phyloP scores from a whole-genome alignment of 495 filamentous ascomycete species.

The Neurospora hispaniola region DNA sequence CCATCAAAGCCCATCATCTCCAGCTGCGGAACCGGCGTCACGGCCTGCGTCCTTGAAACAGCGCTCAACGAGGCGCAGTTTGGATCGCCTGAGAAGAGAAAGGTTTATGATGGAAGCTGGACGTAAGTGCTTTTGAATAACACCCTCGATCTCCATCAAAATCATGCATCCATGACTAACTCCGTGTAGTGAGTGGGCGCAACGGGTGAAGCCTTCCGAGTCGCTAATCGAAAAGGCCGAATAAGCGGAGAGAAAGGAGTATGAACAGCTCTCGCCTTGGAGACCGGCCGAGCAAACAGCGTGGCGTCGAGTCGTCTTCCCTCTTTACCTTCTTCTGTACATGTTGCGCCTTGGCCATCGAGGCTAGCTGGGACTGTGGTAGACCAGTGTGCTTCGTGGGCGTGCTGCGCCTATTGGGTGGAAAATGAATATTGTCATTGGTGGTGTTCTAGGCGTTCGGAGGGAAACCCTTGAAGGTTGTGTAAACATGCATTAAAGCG shows the following conservation, averaged over 20 bases:
- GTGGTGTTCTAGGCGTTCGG: background rate
- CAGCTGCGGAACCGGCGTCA: slow-evolving; percentile 89
- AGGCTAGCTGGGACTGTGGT: background rate
- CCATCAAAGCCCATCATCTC: slow-evolving; percentile 76
- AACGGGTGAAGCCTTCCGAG: slow-evolving; percentile 39
- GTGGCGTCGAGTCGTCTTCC: background rate
- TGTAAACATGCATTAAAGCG: background rate
- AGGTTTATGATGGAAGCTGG: slow-evolving; percentile 94
- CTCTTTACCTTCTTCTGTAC: background rate
- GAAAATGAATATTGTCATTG: background rate
- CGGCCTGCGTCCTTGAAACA: slow-evolving; percentile 83
- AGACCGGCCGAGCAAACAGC: background rate
- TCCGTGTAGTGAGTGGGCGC: slow-evolving; percentile 55
- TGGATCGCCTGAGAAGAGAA: slow-evolving; percentile 54
- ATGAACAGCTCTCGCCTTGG: background rate
- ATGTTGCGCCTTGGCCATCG: background rate
- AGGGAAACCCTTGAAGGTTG: background rate
- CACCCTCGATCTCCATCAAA: background rate
- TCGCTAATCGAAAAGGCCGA: slow-evolving; percentile 27
- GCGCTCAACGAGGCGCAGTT: slow-evolving; percentile 71
- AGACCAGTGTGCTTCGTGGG: background rate
- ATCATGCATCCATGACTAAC: background rate
- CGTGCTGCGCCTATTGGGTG: background rate
- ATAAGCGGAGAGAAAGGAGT: slow-evolving; percentile 1
- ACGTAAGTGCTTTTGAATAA: slow-evolving; percentile 55